Base-by-base conservation (phyloP, 225 moss, liverwort and hornwort species). In the Physcomitrellopsis africana region DNA sequence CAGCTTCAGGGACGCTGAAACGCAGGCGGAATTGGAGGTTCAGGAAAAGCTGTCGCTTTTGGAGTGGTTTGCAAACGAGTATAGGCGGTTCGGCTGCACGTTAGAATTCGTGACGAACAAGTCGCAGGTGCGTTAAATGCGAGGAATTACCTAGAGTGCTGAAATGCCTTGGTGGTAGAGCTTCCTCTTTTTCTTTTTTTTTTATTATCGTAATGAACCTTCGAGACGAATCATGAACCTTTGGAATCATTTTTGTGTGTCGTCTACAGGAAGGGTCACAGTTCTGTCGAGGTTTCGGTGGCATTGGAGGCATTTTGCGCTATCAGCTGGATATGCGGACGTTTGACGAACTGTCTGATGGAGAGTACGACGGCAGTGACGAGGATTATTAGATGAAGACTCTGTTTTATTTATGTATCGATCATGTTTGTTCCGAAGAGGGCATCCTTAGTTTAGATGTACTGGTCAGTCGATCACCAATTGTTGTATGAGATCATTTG, bases 51-150 rank as follows among this genome's bases (percentile, higher is more conserved):
- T 26, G 10, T 94, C 92, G 13, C 76, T 96, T 54, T 77, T 96
- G 64, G 92, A 96, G 81, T 94, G 96, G 94, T 96, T 96, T 84
- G 94, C 94, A 47, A 94, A 94, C 60, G 92, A 94, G 82, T 96
- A 96, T 80, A 96, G 89, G 88, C 85, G 89, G 37, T 96, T 80
- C 48, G 96, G 96, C 61, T 94, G 94, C 80, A 94, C 96, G 18
- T 83, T 96, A 72, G 92, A 94, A 79, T 96, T 94, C 46, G 91
- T 96, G 54, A 96, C 94, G 29, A 96, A 96, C 70, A 94, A 96
- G 79, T 96, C 92, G 32, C 84, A 81, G 81, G 87, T 87, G 72
- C n/a, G 68, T 78, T 44, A 24, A 5, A 64, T 53, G 43, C 60
- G 60, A 65, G 49, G 54, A 37, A 10, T 58, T 60, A 54, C 41